Percentiles rank a stretch among this genome's conserved stretches.
These are phyloP conservation scores for Dendrobium catenatum DNA, from an alignment of 106 monocot genomes.

Conservation along the genomic window DNA sequence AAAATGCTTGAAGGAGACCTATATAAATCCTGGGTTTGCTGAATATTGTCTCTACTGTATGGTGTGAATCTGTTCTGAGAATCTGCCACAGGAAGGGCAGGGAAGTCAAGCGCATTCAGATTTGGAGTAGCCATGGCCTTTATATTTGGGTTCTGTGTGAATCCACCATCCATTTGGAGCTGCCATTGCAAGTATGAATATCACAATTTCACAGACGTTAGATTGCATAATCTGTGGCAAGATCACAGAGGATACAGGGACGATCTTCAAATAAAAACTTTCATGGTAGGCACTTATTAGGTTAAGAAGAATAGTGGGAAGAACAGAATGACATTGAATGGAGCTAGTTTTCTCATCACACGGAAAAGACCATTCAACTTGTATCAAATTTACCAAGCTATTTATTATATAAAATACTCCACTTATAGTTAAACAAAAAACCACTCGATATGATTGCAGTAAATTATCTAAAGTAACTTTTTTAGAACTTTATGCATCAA, in stretches of 20 bases:
- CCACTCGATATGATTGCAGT: not conserved
- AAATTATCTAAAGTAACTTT: not conserved
- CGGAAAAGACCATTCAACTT: too few relatives aligned
- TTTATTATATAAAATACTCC: not conserved
- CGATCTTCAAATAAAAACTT: not conserved
- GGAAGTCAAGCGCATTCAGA: conserved; percentile 39
- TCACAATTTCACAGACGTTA: not conserved
- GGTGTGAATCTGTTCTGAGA: conserved; percentile 36
- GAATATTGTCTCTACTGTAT: conserved; percentile 22
- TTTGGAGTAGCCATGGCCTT: conserved; percentile 40
- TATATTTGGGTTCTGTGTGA: conserved; percentile 43
- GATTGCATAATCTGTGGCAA: not conserved
- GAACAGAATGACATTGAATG: not conserved
- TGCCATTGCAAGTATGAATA: conserved; percentile 21
- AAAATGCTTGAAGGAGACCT: conserved; percentile 33
- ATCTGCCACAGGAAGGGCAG: conserved; percentile 33
- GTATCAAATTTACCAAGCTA: too few relatives aligned
- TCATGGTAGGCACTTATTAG: not conserved
- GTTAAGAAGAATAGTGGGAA: not conserved
- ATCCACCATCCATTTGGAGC: conserved; percentile 58
- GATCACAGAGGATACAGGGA: not conserved
- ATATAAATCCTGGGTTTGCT: conserved; percentile 23
- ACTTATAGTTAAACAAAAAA: not conserved
- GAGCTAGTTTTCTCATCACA: too few relatives aligned
- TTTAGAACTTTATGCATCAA: not conserved